These are phyloP conservation scores for Cucurbita moschata DNA, from an alignment of 306 rosid species.

Conservation along the genomic window DNA sequence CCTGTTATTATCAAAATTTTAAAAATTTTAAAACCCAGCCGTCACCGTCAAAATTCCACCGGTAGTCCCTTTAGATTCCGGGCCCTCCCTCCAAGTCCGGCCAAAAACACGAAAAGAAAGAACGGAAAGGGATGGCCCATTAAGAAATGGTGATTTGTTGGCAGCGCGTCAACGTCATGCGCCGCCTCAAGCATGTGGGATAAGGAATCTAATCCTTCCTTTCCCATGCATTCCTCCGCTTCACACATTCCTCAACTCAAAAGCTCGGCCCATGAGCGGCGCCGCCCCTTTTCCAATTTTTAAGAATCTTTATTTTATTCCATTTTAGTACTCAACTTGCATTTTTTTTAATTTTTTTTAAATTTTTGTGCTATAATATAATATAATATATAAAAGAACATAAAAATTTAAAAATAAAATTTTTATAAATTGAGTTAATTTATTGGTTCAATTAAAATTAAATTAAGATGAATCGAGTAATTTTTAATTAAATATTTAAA, in stretches of 20 bases:
- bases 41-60: not conserved
- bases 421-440: no score
- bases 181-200: conserved; percentile 1
- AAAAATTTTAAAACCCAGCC: not conserved
- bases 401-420: no score
- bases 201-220: not conserved
- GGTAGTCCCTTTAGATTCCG: no score
- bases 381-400: no score
- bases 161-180: conserved; percentile 8
- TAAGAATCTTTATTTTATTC: not conserved
- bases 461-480: no score
- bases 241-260: not conserved
- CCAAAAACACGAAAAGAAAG: not conserved
- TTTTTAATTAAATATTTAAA: no score
- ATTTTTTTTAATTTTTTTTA: no score
- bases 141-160: not conserved
- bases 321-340: not conserved
- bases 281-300: not conserved
- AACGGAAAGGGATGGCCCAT: not conserved
- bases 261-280: not conserved
- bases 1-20: conserved; percentile 15
- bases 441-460: no score
- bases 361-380: no score
- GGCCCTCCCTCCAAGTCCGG: not conserved
- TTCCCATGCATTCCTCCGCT: not conserved